Evolutionary conservation across 371 early-diverging fungal genomes (phyloP).

Genomic region (Mortierella sp.): DNA sequence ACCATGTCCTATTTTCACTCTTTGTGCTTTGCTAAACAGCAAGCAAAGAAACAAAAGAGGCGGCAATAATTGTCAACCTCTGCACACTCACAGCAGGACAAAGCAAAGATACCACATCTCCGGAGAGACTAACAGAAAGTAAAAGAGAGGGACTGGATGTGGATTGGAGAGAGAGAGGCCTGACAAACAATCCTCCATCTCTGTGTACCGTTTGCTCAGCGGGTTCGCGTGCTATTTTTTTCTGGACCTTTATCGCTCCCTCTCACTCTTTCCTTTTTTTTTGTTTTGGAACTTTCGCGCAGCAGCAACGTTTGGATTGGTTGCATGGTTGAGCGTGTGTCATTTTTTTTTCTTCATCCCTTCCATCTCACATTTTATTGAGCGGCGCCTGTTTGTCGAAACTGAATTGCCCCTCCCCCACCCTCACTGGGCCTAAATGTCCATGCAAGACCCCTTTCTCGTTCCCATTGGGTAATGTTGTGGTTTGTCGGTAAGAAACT

Average conservation of each 20-base stretch:
- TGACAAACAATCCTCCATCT: too few relatives aligned
- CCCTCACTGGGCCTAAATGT: background rate
- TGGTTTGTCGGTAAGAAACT: background rate
- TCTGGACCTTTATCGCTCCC: background rate
- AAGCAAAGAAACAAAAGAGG: too few relatives aligned
- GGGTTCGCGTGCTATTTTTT: too few relatives aligned
- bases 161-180: too few relatives aligned
- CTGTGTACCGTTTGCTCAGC: too few relatives aligned
- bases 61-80: too few relatives aligned
- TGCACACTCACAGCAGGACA: too few relatives aligned
- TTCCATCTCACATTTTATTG: background rate
- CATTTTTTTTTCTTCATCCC: background rate
- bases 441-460: background rate
- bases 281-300: background rate
- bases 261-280: too few relatives aligned
- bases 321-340: background rate
- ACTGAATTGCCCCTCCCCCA: background rate
- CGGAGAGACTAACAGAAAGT: too few relatives aligned
- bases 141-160: too few relatives aligned
- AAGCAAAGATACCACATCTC: background rate
- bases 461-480: background rate
- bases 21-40: too few relatives aligned
- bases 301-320: conserved; percentile 8
- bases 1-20: too few relatives aligned
- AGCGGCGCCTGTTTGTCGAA: background rate